Evolutionary conservation across 176 grass and related monocot species (phyloP).

Genomic region (Dactylis glomerata): DNA sequence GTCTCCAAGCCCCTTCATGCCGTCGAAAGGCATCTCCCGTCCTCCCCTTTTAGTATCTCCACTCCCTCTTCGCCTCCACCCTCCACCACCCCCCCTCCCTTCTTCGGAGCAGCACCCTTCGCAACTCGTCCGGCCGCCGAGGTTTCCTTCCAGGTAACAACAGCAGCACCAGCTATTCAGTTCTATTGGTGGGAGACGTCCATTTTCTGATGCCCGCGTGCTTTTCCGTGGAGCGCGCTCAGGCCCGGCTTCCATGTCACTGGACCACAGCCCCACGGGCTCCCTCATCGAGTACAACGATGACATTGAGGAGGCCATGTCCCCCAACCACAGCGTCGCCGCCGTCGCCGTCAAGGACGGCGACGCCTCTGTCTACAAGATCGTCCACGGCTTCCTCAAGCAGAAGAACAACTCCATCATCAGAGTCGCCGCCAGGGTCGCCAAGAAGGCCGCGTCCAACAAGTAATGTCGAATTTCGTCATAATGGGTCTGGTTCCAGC

Average conservation of each 20-base stretch:
- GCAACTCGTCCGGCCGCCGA: background rate
- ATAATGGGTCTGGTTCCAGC: background rate
- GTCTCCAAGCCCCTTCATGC: conserved; percentile 45
- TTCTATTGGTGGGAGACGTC: background rate
- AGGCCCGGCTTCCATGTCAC: conserved; percentile 56
- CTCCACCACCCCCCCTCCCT: background rate
- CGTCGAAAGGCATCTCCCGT: conserved; percentile 50
- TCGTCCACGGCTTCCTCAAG: conserved; percentile 70
- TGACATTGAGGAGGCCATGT: conserved; percentile 70
- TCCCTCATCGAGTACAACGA: conserved; percentile 36
- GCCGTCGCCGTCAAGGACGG: conserved; percentile 48
- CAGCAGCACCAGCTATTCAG: background rate
- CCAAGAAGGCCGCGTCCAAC: conserved; percentile 49
- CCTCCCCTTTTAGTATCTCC: conserved; percentile 38
- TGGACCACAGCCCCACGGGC: conserved; percentile 46
- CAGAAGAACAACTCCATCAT: conserved; percentile 76
- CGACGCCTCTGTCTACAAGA: conserved; percentile 57
- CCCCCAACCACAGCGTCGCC: conserved; percentile 48
- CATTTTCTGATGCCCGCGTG: background rate
- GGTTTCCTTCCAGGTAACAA: conserved; percentile 22
- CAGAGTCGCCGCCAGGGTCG: conserved; percentile 46
- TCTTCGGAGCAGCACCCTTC: background rate
- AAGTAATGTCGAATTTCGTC: conserved; percentile 25
- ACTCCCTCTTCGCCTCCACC: background rate
- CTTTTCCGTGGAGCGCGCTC: background rate